Evolutionary conservation across 2,329 filamentous ascomycete genomes (phyloP).

Genomic region (Colletotrichum lentis): DNA sequence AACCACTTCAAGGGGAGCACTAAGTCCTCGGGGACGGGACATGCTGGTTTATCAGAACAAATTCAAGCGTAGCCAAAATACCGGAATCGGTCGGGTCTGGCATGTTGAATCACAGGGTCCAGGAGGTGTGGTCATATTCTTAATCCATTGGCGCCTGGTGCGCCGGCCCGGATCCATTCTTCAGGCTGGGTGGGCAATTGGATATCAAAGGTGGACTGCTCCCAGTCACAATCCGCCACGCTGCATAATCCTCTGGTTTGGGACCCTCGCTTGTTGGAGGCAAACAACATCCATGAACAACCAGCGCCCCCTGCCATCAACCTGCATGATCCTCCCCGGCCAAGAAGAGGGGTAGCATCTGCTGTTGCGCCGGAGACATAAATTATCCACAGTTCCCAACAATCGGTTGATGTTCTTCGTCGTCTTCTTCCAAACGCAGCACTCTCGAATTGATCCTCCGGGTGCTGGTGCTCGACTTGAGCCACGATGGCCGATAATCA

Average conservation of each 20-base stretch:
- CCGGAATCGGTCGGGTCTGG: neutral
- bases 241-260: neutral
- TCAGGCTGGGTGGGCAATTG: neutral
- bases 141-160: neutral
- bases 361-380: neutral
- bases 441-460: neutral
- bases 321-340: neutral
- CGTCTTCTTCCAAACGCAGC: neutral
- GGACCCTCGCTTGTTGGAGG: constrained; percentile 3
- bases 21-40: too few relatives aligned
- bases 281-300: neutral
- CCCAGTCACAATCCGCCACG: neutral
- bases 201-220: neutral
- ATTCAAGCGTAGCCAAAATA: neutral
- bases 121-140: neutral
- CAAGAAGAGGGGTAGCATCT: constrained; percentile 4
- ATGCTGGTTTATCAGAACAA: neutral
- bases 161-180: neutral
- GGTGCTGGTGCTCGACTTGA: neutral
- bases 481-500: neutral
- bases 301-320: neutral
- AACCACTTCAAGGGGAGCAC: neutral
- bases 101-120: neutral
- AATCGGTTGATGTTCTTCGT: neutral
- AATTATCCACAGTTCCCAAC: neutral